These are phyloP conservation scores for Pseudoperonospora humuli DNA, from an alignment of 352 stramenopile species.

Conservation along the genomic window DNA sequence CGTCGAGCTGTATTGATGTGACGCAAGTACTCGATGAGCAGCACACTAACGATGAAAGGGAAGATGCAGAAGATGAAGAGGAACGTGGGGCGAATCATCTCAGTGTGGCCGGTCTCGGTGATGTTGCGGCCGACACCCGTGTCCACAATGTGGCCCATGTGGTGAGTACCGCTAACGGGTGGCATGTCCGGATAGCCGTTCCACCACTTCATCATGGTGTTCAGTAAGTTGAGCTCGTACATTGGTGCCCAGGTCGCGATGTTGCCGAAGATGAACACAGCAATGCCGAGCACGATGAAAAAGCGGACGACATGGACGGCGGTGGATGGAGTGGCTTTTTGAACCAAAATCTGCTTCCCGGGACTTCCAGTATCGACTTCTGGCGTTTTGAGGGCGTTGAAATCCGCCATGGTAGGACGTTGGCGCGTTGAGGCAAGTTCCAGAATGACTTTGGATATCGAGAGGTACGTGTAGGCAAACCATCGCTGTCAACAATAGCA, in stretches of 20 bases:
- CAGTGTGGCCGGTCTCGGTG: conserved; percentile 44
- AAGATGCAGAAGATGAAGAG: conserved; percentile 60
- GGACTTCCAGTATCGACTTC: conserved; percentile 12
- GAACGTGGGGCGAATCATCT: conserved; percentile 62
- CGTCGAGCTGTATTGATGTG: conserved; percentile 35
- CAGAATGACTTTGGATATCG: too few relatives aligned
- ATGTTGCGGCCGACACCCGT: conserved; percentile 45
- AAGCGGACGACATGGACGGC: conserved; percentile 27
- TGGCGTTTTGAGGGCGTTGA: conserved; percentile 25
- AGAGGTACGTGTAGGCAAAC: too few relatives aligned
- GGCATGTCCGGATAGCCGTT: conserved; percentile 43
- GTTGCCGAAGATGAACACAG: conserved; percentile 53
- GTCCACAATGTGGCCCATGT: conserved; percentile 40
- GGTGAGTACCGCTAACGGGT: conserved; percentile 11
- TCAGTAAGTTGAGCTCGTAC: conserved; percentile 41
- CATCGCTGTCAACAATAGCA: too few relatives aligned
- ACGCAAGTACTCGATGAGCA: conserved; percentile 45
- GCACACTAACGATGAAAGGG: conserved; percentile 43
- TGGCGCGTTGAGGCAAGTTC: conserved; percentile 9
- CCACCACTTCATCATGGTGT: conserved; percentile 53
- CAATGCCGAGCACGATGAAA: conserved; percentile 27
- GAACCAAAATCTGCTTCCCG: background rate
- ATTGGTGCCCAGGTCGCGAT: conserved; percentile 46
- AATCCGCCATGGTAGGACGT: conserved; percentile 17
- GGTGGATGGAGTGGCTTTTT: conserved; percentile 3